These are phyloP conservation scores for Candida insectalens DNA, from an alignment of 805 yeast genomes.

Conservation along the genomic window DNA sequence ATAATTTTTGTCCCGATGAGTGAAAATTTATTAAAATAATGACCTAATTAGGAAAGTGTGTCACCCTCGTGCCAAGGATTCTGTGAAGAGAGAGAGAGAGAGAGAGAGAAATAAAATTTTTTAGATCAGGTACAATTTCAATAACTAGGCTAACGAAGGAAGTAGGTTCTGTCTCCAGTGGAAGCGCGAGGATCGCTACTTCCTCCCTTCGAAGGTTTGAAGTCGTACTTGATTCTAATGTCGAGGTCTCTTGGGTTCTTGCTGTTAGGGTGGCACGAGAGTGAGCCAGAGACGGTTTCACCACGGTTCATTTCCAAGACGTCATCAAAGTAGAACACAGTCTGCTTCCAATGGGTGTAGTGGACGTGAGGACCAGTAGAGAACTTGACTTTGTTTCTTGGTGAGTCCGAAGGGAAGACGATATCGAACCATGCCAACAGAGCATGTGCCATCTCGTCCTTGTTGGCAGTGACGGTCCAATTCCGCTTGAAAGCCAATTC, in stretches of 20 bases:
- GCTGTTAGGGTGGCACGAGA: constrained; percentile 69
- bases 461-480: constrained; percentile 65
- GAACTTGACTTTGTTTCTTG: constrained; percentile 54
- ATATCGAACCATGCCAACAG: constrained; percentile 92
- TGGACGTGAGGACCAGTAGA: constrained; percentile 92
- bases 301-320: constrained; percentile 70
- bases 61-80: too few species aligned
- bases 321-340: constrained; percentile 74
- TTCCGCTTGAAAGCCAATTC: constrained; percentile 67
- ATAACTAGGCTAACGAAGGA: constrained; percentile 62
- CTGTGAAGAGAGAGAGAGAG: too few species aligned
- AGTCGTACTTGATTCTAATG: constrained; percentile 57
- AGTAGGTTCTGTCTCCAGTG: constrained; percentile 53
- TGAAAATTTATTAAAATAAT: too few species aligned
- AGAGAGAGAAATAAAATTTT: too few species aligned
- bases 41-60: too few species aligned
- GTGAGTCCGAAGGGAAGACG: constrained; percentile 47
- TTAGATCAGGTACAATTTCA: too few species aligned
- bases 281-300: constrained; percentile 61
- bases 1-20: too few species aligned
- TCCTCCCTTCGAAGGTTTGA: constrained; percentile 28
- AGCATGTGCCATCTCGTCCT: constrained; percentile 81
- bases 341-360: constrained; percentile 98
- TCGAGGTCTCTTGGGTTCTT: constrained; percentile 86
- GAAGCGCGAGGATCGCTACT: constrained; percentile 43